Evolutionary conservation across 768 basidiomycete genomes (phyloP), one percentile per base, ranked within the genome.

Genomic region (Solioccasus polychromus): DNA sequence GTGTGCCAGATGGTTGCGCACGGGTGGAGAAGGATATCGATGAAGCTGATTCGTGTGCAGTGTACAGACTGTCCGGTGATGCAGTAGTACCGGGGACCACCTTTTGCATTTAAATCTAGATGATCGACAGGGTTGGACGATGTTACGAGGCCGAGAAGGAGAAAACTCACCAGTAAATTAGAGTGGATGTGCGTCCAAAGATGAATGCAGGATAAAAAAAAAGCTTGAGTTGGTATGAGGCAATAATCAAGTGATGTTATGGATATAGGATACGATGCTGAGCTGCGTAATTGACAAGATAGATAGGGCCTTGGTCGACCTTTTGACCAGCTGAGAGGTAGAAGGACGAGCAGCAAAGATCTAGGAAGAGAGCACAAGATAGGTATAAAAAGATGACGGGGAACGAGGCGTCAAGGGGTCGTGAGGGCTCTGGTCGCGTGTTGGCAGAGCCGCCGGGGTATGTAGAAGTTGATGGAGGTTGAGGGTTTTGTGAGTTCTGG

Each of bases 41-140:
- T 57, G 62, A 50, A 30, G 55, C 64, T 58, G 66, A 66, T 68
- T 66, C 64, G 59, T 59, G 59, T 68, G 64, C 64, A 64, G 49
- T 41, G 55, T 66, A 66, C 62, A 60, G 37, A 62, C 50, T 64
- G 64, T 65, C 52, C 47, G 50, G 54, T 48, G 66, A 44, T 61
- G 70, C 71, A 52, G 77, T 71, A 71, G 72, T 62, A 59, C 77
- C 68, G 74, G 79, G 75, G 69, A 82, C 79, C 74, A 77, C 74
- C 71, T 78, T 75, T 77, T 78, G 79, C 82, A 85, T 85, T 77
- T 77, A 78, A 79, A 77, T 69, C 64, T 71, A 59, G 57, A 23
- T 52, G 54, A 58, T 59, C 53, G 37, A 31, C 26, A 12, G 52
- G 55, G 61, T 58, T 64, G 55, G 58, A 61, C 25, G 39, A 46